Base-by-base conservation (phyloP, 2,329 filamentous ascomycete species). In the Alternaria tenuissima region DNA sequence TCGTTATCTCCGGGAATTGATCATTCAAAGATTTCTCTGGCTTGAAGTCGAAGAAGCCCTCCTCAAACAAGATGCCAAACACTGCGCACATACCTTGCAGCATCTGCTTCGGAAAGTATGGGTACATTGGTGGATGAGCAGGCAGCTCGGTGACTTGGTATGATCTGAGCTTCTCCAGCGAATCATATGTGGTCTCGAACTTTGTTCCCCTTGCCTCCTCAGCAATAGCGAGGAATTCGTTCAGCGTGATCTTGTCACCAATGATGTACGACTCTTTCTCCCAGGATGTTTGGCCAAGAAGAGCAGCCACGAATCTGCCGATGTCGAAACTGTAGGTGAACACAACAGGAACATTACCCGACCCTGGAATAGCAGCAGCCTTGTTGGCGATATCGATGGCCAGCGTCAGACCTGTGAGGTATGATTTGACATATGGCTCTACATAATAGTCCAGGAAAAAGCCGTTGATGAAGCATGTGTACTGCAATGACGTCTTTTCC, bases 261-360 rank as follows among this genome's bases (percentile, higher is more conserved):
- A 38, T 38, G 7, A 38, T 16, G 36, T 38, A 38, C 1, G 36
- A 38, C 36, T 38, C 36, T 16, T 38, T 38, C n/a, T 18, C 36
- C 36, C 36, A 38, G 16, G n/a, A n/a, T 20, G 38, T 11, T 41
- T 59, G n/a, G 8, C 20, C 18, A 22, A 68, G 57, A 5, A 54
- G 30, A 9, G 34, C 39, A 16, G 46, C 62, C 3, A 59, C 55
- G 39, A 65, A 68, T 5, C 41, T 34, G 5, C 52, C 66, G 7
- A 67, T 43, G 41, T 68, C 64, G 24, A 57, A 57, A 26, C 28
- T 65, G 44, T 68, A 61, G 8, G 62, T 68, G 34, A 68, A 65
- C 2, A 43, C 52, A 5, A 67, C 52, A 14, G 54, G 59, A 11
- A 56, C 55, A 7, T 65, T 43, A 24, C 66, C 66, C 9, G 59